These are phyloP conservation scores for Abortiporus biennis DNA, from an alignment of 1,284 basidiomycete species.

Conservation along the genomic window DNA sequence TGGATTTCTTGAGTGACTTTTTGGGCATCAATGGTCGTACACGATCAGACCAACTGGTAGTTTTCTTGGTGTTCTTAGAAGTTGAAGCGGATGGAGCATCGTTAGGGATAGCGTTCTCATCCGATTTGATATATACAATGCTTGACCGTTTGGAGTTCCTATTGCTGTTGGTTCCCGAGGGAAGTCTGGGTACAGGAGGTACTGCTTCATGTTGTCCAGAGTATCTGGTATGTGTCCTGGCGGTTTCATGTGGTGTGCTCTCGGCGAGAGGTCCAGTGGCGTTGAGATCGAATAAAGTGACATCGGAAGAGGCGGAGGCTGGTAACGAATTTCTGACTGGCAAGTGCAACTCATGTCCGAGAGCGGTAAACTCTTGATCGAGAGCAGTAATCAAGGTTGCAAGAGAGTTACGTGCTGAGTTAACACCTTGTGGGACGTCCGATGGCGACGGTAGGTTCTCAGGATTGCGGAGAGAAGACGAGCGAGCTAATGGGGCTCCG, in stretches of 20 bases:
- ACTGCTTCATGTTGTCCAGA: constrained; percentile 23
- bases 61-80: constrained; percentile 7
- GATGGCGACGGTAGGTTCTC: constrained; percentile 14
- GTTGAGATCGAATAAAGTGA: constrained; percentile 49
- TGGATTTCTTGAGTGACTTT: constrained; percentile 40
- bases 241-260: constrained; percentile 54
- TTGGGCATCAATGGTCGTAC: constrained; percentile 48
- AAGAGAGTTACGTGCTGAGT: constrained; percentile 47
- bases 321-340: constrained; percentile 20
- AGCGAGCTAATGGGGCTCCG: constrained; percentile 28
- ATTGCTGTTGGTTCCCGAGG: constrained; percentile 13
- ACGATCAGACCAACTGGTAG: constrained; percentile 28
- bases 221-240: constrained; percentile 26
- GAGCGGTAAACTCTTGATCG: constrained; percentile 27
- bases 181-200: constrained; percentile 23
- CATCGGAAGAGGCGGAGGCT: constrained; percentile 51
- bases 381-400: constrained; percentile 34
- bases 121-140: constrained; percentile 58
- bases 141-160: constrained; percentile 55
- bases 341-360: constrained; percentile 25
- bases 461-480: constrained; percentile 29
- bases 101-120: constrained; percentile 31
- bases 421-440: constrained; percentile 41
- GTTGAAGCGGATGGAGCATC: constrained; percentile 22
- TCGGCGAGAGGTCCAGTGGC: constrained; percentile 43